phyloP scores from a whole-genome alignment of 2,329 filamentous ascomycete genomes.

The Thelonectria blattea region DNA sequence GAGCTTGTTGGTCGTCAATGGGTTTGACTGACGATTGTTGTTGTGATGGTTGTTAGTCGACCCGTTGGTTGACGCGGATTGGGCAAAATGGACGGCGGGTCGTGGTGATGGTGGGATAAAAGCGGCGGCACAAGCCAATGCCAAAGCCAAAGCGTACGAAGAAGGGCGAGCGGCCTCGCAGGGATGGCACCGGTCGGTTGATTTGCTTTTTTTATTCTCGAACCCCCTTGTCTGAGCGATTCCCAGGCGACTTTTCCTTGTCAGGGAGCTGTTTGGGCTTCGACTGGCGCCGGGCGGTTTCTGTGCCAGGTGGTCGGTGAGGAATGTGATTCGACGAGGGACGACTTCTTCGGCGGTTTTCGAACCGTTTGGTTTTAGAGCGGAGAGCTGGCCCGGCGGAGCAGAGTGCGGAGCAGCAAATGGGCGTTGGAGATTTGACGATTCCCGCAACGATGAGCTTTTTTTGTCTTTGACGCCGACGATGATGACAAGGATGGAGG shows the following conservation, averaged over 20 bases:
- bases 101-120: conserved; percentile 34
- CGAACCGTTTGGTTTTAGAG: conserved; percentile 29
- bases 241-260: conserved; percentile 25
- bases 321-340: conserved; percentile 38
- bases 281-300: conserved; percentile 37
- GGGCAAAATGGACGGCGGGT: conserved; percentile 27
- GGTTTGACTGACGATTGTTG: conserved; percentile 16
- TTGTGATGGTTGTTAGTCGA: conserved; percentile 35
- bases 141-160: conserved; percentile 22
- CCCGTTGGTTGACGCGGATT: conserved; percentile 32
- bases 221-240: conserved; percentile 33
- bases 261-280: conserved; percentile 36
- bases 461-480: conserved; percentile 13
- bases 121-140: conserved; percentile 35
- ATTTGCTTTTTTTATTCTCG: conserved; percentile 38
- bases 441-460: conserved; percentile 28
- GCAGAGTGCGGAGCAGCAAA: conserved; percentile 37
- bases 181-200: conserved; percentile 16
- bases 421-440: conserved; percentile 27
- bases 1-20: conserved; percentile 27
- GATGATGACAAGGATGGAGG: not conserved
- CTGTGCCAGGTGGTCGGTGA: conserved; percentile 39
- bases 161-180: conserved; percentile 23
- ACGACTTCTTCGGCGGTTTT: conserved; percentile 24
- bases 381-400: conserved; percentile 5